Evolutionary conservation across 768 basidiomycete species (phyloP).

Genomic region (Artomyces pyxidatus): DNA sequence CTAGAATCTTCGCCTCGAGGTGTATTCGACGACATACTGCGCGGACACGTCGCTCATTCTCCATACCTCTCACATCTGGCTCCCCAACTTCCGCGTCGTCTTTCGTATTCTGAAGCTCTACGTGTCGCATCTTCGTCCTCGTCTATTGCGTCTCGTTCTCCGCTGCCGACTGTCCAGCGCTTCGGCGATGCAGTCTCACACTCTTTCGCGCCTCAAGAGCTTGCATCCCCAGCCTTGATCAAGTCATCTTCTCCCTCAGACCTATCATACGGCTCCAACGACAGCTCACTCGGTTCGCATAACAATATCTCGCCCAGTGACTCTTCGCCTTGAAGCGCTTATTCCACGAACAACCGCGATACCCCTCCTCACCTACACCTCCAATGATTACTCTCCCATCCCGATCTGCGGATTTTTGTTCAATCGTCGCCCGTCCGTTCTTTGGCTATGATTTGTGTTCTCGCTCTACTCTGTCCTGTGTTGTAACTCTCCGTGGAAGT

Average conservation of each 20-base stretch:
- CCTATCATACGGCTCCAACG: not conserved
- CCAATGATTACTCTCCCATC: too few relatives aligned
- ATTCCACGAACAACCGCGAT: too few relatives aligned
- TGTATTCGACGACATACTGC: not conserved
- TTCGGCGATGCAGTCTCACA: conserved; percentile 5
- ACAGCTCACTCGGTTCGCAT: not conserved
- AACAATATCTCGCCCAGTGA: not conserved
- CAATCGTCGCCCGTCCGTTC: too few relatives aligned
- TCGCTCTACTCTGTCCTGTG: too few relatives aligned
- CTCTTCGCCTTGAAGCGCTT: too few relatives aligned
- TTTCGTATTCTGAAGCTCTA: conserved; percentile 8
- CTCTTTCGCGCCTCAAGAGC: conserved; percentile 7
- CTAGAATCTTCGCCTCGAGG: not conserved
- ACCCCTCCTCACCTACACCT: too few relatives aligned
- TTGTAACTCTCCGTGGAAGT: too few relatives aligned
- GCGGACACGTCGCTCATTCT: not conserved
- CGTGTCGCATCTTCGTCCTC: not conserved
- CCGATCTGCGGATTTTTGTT: too few relatives aligned
- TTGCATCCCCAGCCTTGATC: conserved; percentile 14
- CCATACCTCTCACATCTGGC: conserved; percentile 1
- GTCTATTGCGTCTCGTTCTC: conserved; percentile 1
- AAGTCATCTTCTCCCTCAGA: conserved; percentile 9
- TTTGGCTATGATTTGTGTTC: too few relatives aligned
- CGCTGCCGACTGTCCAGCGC: not conserved
- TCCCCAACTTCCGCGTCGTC: conserved; percentile 9